A percentile compares a stretch with the other conserved stretches of the same genome.
Evolutionary conservation across 177 flowering plant genomes (phyloP).

Genomic region (Vitis hybrid): DNA sequence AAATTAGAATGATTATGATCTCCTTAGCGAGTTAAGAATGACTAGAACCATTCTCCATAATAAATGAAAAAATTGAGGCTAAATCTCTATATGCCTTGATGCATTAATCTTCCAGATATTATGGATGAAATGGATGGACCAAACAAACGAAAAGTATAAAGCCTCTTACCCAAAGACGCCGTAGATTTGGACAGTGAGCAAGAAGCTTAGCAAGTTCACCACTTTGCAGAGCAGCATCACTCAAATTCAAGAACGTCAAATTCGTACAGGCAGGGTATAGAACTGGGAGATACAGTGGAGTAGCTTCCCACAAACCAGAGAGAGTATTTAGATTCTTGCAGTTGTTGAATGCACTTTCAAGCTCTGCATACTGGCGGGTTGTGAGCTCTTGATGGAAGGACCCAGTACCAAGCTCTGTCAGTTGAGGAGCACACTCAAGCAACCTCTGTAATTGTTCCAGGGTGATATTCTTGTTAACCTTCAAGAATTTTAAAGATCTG

Average conservation of each 20-base stretch:
- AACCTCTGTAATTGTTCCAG: conserved; percentile 60
- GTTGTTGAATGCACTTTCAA: conserved; percentile 45
- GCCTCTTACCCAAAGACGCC: conserved; percentile 54
- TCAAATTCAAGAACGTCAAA: conserved; percentile 69
- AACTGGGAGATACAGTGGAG: conserved; percentile 47
- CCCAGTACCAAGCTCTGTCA: conserved; percentile 72
- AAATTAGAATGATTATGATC: neutral
- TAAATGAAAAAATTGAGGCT: neutral
- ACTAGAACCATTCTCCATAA: neutral
- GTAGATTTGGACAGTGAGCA: conserved; percentile 37
- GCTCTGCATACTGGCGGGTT: conserved; percentile 30
- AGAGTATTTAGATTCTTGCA: conserved; percentile 53
- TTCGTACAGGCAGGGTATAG: conserved; percentile 52
- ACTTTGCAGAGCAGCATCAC: conserved; percentile 53
- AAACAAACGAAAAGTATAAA: neutral
- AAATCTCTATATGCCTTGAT: too few species aligned
- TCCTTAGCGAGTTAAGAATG: neutral
- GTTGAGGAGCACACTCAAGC: conserved; percentile 56
- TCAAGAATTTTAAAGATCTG: conserved; percentile 57
- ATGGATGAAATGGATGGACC: neutral
- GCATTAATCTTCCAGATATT: neutral
- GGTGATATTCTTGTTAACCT: conserved; percentile 50
- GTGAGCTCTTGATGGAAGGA: conserved; percentile 56
- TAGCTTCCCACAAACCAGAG: conserved; percentile 73
- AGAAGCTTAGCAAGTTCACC: conserved; percentile 46